Percentiles rank a stretch among this genome's conserved stretches.
These are phyloP conservation scores for Eucalyptus polyanthemos DNA, from an alignment of 345 rosid species.

Conservation along the genomic window DNA sequence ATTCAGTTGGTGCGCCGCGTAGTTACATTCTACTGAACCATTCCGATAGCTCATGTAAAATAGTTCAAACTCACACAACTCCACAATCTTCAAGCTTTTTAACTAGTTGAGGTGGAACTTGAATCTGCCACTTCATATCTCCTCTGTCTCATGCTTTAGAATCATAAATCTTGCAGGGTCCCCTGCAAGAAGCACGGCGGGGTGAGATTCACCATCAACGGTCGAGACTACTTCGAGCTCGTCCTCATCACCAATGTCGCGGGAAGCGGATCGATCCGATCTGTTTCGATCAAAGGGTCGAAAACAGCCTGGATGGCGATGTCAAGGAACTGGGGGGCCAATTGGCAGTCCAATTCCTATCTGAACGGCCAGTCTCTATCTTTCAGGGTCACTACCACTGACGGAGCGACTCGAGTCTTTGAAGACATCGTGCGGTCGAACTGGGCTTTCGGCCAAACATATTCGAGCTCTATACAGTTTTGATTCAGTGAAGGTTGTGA, in stretches of 20 bases:
- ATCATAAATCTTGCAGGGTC: constrained; percentile 29
- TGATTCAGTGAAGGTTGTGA: background rate
- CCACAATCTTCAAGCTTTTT: background rate
- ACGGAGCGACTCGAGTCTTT: constrained; percentile 42
- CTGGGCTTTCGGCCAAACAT: constrained; percentile 69
- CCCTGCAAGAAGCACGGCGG: constrained; percentile 85
- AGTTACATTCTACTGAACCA: background rate
- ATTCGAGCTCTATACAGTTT: constrained; percentile 37
- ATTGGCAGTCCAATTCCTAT: constrained; percentile 88
- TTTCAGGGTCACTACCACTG: constrained; percentile 56
- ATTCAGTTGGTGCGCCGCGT: background rate
- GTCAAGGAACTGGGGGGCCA: constrained; percentile 96
- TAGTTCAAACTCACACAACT: background rate
- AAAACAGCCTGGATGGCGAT: constrained; percentile 70
- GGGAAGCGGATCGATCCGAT: constrained; percentile 60
- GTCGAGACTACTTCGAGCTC: constrained; percentile 84
- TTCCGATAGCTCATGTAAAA: background rate
- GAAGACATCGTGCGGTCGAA: constrained; percentile 34
- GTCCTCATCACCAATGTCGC: constrained; percentile 67
- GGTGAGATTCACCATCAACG: constrained; percentile 74
- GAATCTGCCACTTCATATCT: background rate
- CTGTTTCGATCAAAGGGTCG: constrained; percentile 68
- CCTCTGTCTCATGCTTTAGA: background rate
- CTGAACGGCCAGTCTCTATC: constrained; percentile 78
- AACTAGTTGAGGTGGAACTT: background rate